Conservation (phyloP, 2,329 filamentous ascomycete genomes). For the Xylaria sp. region DNA sequence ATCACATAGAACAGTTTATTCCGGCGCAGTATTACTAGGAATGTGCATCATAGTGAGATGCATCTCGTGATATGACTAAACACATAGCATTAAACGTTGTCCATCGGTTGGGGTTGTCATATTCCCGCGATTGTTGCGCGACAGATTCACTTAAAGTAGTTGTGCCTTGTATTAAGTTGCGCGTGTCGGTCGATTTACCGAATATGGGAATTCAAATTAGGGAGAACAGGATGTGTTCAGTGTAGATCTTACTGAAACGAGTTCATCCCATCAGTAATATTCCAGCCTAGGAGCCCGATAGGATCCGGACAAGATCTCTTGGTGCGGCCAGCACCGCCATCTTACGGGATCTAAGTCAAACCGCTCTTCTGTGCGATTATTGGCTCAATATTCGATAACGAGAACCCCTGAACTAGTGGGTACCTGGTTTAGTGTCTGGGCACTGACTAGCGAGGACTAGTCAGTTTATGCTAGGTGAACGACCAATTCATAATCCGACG, state of each 20-base stretch:
- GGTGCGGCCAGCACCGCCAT: conserved; percentile 19
- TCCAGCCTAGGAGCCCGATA: neutral
- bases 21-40: neutral
- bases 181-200: neutral
- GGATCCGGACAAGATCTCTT: conserved; percentile 5
- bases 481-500: conserved; percentile 14
- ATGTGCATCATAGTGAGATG: conserved; percentile 8
- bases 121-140: neutral
- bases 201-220: conserved; percentile 1
- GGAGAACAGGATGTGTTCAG: neutral
- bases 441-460: neutral
- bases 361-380: conserved; percentile 28
- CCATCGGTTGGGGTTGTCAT: neutral
- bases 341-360: conserved; percentile 19
- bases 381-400: conserved; percentile 20
- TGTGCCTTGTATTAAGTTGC: neutral
- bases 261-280: conserved; percentile 23
- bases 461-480: neutral
- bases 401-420: conserved; percentile 29
- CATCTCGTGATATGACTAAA: conserved; percentile 12
- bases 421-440: conserved; percentile 20
- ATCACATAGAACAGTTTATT: neutral
- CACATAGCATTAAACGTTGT: neutral
- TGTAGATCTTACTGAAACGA: conserved; percentile 18
- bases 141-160: neutral